Evolutionary conservation across 441 rosid genomes (phyloP).

Genomic region (Populus hybrid): DNA sequence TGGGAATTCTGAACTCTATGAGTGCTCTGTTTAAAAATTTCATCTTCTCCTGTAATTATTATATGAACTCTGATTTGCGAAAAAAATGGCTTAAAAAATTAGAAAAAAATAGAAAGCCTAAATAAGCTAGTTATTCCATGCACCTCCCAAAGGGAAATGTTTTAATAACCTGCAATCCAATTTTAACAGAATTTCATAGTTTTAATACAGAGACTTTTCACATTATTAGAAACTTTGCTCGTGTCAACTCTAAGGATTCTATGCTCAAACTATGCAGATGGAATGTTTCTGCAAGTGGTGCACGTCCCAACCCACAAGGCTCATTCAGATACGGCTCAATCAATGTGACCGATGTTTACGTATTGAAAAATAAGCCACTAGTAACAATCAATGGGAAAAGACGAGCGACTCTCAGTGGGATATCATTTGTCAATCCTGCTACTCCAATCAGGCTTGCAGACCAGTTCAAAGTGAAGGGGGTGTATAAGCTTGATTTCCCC

Average conservation of each 20-base stretch:
- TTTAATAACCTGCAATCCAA: neutral
- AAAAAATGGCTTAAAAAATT: neutral
- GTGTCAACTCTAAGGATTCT: constrained; percentile 1
- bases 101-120: neutral
- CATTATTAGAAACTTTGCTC: neutral
- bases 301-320: constrained; percentile 97
- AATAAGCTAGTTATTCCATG: neutral
- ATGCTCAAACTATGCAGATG: constrained; percentile 43
- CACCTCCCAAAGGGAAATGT: too few species aligned
- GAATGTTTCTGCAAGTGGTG: constrained; percentile 90
- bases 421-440: too few species aligned
- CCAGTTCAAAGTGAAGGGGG: too few species aligned
- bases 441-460: too few species aligned
- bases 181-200: neutral
- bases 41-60: neutral
- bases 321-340: constrained; percentile 88
- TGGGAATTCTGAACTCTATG: neutral
- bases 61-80: neutral
- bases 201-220: neutral
- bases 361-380: constrained; percentile 61
- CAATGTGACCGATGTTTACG: constrained; percentile 77
- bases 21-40: neutral
- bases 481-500: too few species aligned
- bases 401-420: too few species aligned
- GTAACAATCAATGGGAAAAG: constrained; percentile 65